phyloP scores from a whole-genome alignment of 306 rosid genomes.

The Trifolium fragiferum region DNA sequence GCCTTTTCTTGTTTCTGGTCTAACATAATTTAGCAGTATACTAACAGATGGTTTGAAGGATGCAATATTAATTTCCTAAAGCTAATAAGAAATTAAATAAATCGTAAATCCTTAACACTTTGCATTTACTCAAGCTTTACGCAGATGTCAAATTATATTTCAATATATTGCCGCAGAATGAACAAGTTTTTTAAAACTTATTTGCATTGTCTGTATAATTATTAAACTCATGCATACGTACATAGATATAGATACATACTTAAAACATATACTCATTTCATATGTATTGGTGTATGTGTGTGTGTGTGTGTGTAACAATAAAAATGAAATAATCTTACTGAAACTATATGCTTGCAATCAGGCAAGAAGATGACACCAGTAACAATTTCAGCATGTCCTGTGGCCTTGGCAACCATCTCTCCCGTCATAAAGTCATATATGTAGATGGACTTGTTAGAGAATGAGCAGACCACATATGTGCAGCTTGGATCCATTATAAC shows the following conservation, averaged over 20 bases:
- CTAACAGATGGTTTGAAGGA: constrained; percentile 13
- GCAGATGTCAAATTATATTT: neutral
- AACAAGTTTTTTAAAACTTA: neutral
- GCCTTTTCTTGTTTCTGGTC: constrained; percentile 2
- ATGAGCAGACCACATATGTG: constrained; percentile 68
- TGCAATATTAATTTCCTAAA: constrained; percentile 5
- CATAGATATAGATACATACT: neutral
- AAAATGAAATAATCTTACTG: constrained; percentile 57
- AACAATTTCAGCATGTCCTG: constrained; percentile 79
- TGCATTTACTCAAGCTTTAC: neutral
- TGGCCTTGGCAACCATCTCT: constrained; percentile 66
- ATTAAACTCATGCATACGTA: neutral
- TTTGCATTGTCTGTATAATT: neutral
- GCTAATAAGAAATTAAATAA: constrained; percentile 2
- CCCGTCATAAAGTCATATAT: constrained; percentile 68
- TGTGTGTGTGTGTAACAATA: constrained; percentile 4
- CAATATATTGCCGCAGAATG: neutral
- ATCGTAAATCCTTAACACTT: constrained; percentile 27
- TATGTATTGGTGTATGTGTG: neutral
- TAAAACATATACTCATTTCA: neutral
- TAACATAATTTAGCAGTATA: constrained; percentile 12
- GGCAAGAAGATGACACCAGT: constrained; percentile 83
- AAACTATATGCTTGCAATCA: constrained; percentile 76
- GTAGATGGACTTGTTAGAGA: constrained; percentile 75
- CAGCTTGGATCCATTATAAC: constrained; percentile 77